Percentiles rank a stretch among this genome's conserved stretches.
phyloP scores from a whole-genome alignment of 2,329 filamentous ascomycete species.

The Ascosphaera acerosa region DNA sequence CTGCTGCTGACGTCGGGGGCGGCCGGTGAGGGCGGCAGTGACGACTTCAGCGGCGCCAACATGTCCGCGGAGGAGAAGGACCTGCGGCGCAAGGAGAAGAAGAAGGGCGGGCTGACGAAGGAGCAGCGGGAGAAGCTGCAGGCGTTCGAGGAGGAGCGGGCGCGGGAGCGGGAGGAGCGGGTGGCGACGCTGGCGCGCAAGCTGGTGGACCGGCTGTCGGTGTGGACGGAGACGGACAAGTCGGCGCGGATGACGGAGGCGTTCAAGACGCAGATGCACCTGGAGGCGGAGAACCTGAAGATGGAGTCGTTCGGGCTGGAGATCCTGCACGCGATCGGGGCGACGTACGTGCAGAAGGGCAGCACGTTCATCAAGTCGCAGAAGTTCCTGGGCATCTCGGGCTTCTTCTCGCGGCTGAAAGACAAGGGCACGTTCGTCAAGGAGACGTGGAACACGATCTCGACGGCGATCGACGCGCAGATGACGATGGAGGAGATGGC shows the following conservation, averaged over 20 bases:
- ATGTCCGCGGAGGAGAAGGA: conserved; percentile 51
- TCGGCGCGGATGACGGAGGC: conserved; percentile 56
- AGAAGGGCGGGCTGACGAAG: conserved; percentile 63
- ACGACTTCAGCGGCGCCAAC: too few species aligned
- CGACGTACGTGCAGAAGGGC: conserved; percentile 72
- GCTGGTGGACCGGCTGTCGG: conserved; percentile 64
- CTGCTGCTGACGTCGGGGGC: too few species aligned
- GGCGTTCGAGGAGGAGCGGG: conserved; percentile 68
- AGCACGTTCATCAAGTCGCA: conserved; percentile 77
- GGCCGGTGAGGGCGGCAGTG: too few species aligned
- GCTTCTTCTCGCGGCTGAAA: conserved; percentile 81
- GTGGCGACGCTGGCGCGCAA: conserved; percentile 66
- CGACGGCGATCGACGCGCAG: conserved; percentile 85
- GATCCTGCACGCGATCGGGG: conserved; percentile 81
- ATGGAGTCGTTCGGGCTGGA: conserved; percentile 98
- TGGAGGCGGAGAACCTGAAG: conserved; percentile 94
- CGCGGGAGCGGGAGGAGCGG: conserved; percentile 63
- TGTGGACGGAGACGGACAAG: conserved; percentile 97
- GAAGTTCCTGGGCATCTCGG: conserved; percentile 86
- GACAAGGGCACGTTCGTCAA: conserved; percentile 94
- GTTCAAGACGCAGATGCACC: conserved; percentile 79
- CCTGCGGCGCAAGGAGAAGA: conserved; percentile 59
- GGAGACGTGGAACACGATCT: conserved; percentile 96
- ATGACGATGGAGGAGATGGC: conserved; percentile 99
- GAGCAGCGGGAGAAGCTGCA: conserved; percentile 83